Evolutionary conservation across 164 flowering plant genomes (phyloP).

Genomic region (Litsea cubeba): DNA sequence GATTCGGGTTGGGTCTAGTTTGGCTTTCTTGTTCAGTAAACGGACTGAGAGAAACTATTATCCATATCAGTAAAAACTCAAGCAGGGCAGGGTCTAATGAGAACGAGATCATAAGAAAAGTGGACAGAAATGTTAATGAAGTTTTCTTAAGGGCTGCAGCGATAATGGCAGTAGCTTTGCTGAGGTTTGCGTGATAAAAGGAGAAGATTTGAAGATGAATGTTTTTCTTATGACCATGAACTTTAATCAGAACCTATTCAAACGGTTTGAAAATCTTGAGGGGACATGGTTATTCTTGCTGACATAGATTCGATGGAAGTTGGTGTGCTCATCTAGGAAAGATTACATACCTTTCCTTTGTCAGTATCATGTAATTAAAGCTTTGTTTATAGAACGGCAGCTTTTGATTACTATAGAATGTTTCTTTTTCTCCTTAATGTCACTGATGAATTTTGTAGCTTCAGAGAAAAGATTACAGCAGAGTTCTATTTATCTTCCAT

Average conservation of each 20-base stretch:
- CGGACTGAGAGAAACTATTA: conserved; percentile 47
- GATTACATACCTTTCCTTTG: not conserved
- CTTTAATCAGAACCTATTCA: not conserved
- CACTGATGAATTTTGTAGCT: not conserved
- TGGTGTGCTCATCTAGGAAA: not conserved
- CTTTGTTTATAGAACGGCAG: not conserved
- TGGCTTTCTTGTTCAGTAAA: conserved; percentile 88
- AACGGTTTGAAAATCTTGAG: not conserved
- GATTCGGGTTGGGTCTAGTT: conserved; percentile 66
- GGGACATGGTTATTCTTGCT: not conserved
- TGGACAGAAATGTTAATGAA: conserved; percentile 51
- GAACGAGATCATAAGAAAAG: conserved; percentile 44
- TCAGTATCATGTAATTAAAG: conserved; percentile 3
- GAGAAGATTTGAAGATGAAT: not conserved
- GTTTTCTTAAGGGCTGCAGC: conserved; percentile 67
- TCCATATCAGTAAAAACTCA: conserved; percentile 38
- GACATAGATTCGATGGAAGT: not conserved
- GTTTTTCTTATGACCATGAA: not conserved
- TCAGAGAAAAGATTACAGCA: no score
- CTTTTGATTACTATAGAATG: not conserved
- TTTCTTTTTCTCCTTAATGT: no score
- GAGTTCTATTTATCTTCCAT: not conserved
- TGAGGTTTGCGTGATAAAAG: conserved; percentile 51
- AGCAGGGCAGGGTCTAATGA: conserved; percentile 41
- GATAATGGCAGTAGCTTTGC: conserved; percentile 43